Percentiles rank a stretch among this genome's conserved stretches.
These are phyloP conservation scores for Geotrichum macrosporum DNA, from an alignment of 1,139 yeast genomes.

Conservation along the genomic window DNA sequence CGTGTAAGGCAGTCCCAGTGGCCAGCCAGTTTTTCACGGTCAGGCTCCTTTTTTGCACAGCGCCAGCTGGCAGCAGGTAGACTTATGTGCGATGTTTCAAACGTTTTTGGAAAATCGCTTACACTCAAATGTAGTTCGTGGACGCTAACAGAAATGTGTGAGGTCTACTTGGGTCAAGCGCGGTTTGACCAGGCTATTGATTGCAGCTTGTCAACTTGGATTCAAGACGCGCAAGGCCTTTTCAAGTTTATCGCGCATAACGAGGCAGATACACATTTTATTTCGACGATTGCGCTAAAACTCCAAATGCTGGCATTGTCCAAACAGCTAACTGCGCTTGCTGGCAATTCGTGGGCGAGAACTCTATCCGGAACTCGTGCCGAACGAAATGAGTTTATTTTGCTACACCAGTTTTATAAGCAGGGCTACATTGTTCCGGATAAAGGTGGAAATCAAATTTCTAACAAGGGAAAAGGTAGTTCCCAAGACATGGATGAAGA, in stretches of 20 bases:
- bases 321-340: slow-evolving; percentile 84
- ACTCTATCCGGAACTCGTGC: slow-evolving; percentile 94
- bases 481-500: slow-evolving; percentile 28
- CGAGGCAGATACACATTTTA: slow-evolving; percentile 55
- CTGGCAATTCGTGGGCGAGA: slow-evolving; percentile 97
- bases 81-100: slow-evolving; percentile 84
- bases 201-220: slow-evolving; percentile 49
- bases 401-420: slow-evolving; percentile 84
- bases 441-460: slow-evolving; percentile 42
- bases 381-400: slow-evolving; percentile 89
- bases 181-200: slow-evolving; percentile 72
- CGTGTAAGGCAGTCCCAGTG: slow-evolving; percentile 64
- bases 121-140: slow-evolving; percentile 94
- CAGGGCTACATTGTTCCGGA: slow-evolving; percentile 86
- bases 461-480: slow-evolving; percentile 35
- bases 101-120: slow-evolving; percentile 91
- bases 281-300: slow-evolving; percentile 73
- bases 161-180: slow-evolving; percentile 59
- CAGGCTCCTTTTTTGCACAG: slow-evolving; percentile 45
- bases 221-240: slow-evolving; percentile 62
- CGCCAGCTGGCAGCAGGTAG: slow-evolving; percentile 81
- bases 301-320: slow-evolving; percentile 85
- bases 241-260: slow-evolving; percentile 70
- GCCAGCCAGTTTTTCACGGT: slow-evolving; percentile 66
- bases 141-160: slow-evolving; percentile 90